A percentile compares a stretch with the other conserved stretches of the same genome.
Conservation (phyloP, 2,329 filamentous ascomycete genomes). For the Fusarium sterilihyphosum region DNA sequence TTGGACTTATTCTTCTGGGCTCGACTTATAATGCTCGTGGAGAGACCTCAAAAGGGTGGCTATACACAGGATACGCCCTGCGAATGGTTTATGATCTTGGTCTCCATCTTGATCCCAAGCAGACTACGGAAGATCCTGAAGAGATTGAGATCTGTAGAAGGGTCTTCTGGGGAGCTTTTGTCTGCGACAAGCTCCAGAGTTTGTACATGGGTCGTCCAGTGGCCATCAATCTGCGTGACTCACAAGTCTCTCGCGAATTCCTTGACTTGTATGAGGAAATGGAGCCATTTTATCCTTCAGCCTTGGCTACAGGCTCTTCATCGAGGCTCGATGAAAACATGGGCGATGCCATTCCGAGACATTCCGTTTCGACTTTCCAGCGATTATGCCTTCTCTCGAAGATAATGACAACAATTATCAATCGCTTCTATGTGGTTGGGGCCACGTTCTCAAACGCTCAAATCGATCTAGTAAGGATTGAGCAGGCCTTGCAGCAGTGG, state of each 20-base stretch:
- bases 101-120: background rate
- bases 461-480: background rate
- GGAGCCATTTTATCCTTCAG: background rate
- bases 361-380: slow-evolving; percentile 13
- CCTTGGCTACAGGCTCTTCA: accelerated
- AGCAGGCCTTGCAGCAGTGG: slow-evolving; percentile 1
- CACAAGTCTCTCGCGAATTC: slow-evolving; percentile 1
- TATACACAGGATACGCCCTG: background rate
- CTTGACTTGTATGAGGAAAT: slow-evolving; percentile 14
- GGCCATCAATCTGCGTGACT: background rate
- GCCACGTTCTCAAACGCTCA: slow-evolving; percentile 11
- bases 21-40: slow-evolving; percentile 13
- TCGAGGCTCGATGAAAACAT: background rate
- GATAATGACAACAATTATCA: slow-evolving; percentile 16
- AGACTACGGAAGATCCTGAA: background rate
- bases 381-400: slow-evolving; percentile 5
- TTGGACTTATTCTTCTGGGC: background rate
- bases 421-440: slow-evolving; percentile 7
- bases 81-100: slow-evolving; percentile 18
- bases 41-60: slow-evolving; percentile 15
- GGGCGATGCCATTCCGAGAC: background rate
- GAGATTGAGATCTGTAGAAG: slow-evolving; percentile 8
- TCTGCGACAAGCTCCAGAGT: slow-evolving; percentile 56
- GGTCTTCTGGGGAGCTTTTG: slow-evolving; percentile 4
- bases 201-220: slow-evolving; percentile 10